phyloP scores from a whole-genome alignment of 495 filamentous ascomycete genomes.

The Cryomyces minteri region DNA sequence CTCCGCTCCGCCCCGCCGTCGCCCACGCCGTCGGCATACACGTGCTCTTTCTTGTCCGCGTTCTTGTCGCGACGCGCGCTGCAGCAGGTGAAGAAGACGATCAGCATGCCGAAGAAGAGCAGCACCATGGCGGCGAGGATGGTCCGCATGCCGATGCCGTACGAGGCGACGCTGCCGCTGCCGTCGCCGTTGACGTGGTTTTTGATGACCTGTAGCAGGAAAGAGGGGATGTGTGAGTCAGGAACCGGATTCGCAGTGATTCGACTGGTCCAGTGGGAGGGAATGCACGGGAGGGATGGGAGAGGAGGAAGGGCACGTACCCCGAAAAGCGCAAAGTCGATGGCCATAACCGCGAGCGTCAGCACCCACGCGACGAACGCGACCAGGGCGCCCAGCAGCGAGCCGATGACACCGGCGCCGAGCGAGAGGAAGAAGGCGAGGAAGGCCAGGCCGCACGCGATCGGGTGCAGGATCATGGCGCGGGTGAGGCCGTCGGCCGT shows the following conservation, averaged over 20 bases:
- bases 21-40: too few relatives aligned
- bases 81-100: constrained; percentile 41
- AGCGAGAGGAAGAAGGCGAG: constrained; percentile 36
- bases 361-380: constrained; percentile 33
- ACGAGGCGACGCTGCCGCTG: constrained; percentile 21
- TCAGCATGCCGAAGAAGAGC: constrained; percentile 30
- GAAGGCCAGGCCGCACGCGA: constrained; percentile 36
- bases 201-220: constrained; percentile 21
- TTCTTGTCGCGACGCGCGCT: constrained; percentile 15
- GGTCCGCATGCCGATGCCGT: constrained; percentile 31
- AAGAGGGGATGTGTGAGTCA: too few relatives aligned
- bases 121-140: constrained; percentile 29
- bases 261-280: too few relatives aligned
- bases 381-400: constrained; percentile 28
- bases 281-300: background rate
- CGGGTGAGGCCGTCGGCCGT: constrained; percentile 31
- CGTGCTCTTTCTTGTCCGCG: background rate
- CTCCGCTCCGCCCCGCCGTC: too few relatives aligned
- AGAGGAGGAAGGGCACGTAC: background rate
- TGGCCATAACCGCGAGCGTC: constrained; percentile 32
- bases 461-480: constrained; percentile 41
- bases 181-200: constrained; percentile 27
- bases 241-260: too few relatives aligned
- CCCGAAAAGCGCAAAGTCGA: constrained; percentile 36
- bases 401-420: constrained; percentile 33